These are phyloP conservation scores for Cymbopogon citratus DNA, from an alignment of 176 grass and related monocot genomes.

Conservation along the genomic window DNA sequence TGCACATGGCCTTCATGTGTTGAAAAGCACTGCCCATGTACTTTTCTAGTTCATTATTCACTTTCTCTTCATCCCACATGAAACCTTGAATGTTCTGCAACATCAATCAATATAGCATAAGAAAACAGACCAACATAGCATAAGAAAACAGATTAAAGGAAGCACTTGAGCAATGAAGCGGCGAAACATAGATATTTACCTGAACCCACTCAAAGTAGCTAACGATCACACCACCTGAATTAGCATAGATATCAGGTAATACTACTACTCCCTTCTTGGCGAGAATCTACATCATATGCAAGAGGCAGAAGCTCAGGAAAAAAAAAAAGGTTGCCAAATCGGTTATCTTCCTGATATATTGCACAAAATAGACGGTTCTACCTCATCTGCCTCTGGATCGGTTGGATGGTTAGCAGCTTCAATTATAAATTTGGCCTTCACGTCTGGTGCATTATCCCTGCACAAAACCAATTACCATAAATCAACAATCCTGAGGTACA, in stretches of 20 bases:
- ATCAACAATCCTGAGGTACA: conserved; percentile 8
- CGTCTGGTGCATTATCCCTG: conserved; percentile 84
- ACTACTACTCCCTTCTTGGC: conserved; percentile 78
- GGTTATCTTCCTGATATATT: not conserved
- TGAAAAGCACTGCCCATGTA: conserved; percentile 81
- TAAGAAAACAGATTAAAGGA: conserved; percentile 2
- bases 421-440: conserved; percentile 92
- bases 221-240: conserved; percentile 90
- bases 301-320: conserved; percentile 1
- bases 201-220: conserved; percentile 99
- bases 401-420: conserved; percentile 98
- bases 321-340: not conserved
- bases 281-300: conserved; percentile 53
- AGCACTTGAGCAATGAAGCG: not conserved
- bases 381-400: conserved; percentile 97
- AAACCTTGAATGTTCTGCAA: conserved; percentile 96
- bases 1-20: conserved; percentile 89
- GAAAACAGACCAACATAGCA: not conserved
- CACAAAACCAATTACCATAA: conserved; percentile 14
- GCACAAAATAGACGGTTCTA: conserved; percentile 10
- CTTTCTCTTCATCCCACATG: conserved; percentile 98
- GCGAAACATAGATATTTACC: conserved; percentile 41
- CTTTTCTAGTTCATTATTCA: conserved; percentile 92
- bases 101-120: conserved; percentile 17
- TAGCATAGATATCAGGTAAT: conserved; percentile 94